Evolutionary conservation across 305 asterid species (phyloP).

Genomic region (Solanum chacoense): DNA sequence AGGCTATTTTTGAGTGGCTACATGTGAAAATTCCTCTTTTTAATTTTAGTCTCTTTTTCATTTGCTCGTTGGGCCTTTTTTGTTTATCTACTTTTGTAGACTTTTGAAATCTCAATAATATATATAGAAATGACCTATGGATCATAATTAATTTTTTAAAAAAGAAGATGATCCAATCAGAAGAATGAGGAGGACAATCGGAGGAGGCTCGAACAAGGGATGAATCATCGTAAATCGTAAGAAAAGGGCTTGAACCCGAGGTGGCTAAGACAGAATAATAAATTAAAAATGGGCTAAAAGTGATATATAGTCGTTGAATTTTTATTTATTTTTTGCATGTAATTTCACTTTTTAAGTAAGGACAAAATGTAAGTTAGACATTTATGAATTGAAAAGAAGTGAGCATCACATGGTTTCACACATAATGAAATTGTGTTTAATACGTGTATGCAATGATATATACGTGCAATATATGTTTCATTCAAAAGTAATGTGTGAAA

Average conservation of each 20-base stretch:
- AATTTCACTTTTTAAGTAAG: not conserved
- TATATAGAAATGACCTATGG: not conserved
- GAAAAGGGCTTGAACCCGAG: not conserved
- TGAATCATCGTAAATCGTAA: no score
- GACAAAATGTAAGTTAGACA: not conserved
- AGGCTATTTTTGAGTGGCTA: no score
- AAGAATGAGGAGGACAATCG: not conserved
- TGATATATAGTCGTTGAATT: not conserved
- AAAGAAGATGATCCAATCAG: no score
- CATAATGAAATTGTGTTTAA: not conserved
- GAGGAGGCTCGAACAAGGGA: not conserved
- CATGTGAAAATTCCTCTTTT: no score
- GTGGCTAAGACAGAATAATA: not conserved
- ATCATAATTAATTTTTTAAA: fast-evolving
- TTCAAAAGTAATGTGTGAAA: no score
- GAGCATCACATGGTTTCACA: not conserved
- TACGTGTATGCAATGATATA: not conserved
- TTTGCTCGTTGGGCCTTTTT: not conserved
- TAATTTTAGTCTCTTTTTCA: not conserved
- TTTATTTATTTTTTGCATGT: not conserved
- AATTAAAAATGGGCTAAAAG: not conserved
- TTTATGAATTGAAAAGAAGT: not conserved
- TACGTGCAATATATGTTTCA: no score
- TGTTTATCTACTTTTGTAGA: no score
- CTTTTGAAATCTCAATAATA: not conserved